Evolutionary conservation across 139 green algal species (phyloP).

Genomic region (Pseudopediastrum boryanum): DNA sequence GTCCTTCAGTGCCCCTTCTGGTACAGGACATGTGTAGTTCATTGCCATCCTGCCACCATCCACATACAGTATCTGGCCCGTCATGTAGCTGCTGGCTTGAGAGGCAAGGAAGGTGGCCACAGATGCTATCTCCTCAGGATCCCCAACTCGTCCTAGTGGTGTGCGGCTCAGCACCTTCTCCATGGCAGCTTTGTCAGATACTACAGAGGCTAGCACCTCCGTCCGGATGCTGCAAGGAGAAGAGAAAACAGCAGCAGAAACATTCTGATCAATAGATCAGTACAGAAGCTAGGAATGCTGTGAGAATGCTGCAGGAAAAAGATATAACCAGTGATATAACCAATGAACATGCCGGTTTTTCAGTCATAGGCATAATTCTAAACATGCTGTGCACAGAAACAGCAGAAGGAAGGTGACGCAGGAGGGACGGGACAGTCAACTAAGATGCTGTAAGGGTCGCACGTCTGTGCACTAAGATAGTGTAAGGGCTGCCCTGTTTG

Average conservation of each 20-base stretch:
- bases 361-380: too few species aligned
- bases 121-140: constrained; percentile 73
- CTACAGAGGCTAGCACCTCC: constrained; percentile 77
- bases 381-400: too few species aligned
- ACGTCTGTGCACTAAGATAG: too few species aligned
- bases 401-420: too few species aligned
- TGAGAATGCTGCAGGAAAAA: too few species aligned
- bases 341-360: too few species aligned
- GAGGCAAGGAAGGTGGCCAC: constrained; percentile 78
- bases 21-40: constrained; percentile 62
- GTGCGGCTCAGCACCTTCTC: constrained; percentile 67
- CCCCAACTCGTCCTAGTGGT: constrained; percentile 73
- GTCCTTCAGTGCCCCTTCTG: not conserved
- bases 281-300: too few species aligned
- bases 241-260: not conserved
- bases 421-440: too few species aligned
- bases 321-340: too few species aligned
- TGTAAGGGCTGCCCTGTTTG: too few species aligned
- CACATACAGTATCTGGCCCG: constrained; percentile 76
- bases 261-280: too few species aligned
- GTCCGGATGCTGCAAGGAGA: constrained; percentile 70
- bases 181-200: constrained; percentile 62
- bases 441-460: too few species aligned
- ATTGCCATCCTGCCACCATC: constrained; percentile 85
- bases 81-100: constrained; percentile 79